phyloP scores from a whole-genome alignment of 2,329 filamentous ascomycete genomes.

The Dactylellina sp. region DNA sequence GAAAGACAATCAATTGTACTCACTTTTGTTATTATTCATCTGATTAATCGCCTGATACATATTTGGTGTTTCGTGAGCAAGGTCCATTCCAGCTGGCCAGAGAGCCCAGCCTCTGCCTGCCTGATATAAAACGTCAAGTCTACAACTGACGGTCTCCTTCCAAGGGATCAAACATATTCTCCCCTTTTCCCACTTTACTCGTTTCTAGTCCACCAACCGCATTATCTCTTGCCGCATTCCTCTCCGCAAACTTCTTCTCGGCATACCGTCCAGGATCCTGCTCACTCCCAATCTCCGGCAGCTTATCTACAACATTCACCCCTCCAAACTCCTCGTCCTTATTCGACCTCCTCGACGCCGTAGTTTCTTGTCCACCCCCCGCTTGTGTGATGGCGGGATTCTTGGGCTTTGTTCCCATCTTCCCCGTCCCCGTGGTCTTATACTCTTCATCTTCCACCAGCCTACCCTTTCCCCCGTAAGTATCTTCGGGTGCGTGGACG shows the following conservation, averaged over 20 bases:
- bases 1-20: no score
- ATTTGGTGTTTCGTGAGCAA: no score
- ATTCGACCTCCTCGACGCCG: conserved; percentile 2
- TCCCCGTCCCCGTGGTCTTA: conserved; percentile 4
- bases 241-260: conserved; percentile 48
- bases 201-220: conserved; percentile 23
- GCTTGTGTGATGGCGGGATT: background rate
- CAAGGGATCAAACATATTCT: conserved; percentile 30
- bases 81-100: background rate
- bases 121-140: background rate
- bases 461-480: conserved; percentile 5
- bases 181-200: conserved; percentile 1
- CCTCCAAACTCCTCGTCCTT: conserved; percentile 32
- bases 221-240: conserved; percentile 16
- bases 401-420: conserved; percentile 9
- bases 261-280: conserved; percentile 58
- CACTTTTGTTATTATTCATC: background rate
- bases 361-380: background rate
- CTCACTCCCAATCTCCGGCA: conserved; percentile 54
- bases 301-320: conserved; percentile 49
- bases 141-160: conserved; percentile 8
- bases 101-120: no score
- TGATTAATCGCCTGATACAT: no score
- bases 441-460: conserved; percentile 21
- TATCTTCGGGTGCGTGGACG: conserved; percentile 20